Evolutionary conservation across 345 rosid species (phyloP).

Genomic region (Diplotaxis tenuifolia): DNA sequence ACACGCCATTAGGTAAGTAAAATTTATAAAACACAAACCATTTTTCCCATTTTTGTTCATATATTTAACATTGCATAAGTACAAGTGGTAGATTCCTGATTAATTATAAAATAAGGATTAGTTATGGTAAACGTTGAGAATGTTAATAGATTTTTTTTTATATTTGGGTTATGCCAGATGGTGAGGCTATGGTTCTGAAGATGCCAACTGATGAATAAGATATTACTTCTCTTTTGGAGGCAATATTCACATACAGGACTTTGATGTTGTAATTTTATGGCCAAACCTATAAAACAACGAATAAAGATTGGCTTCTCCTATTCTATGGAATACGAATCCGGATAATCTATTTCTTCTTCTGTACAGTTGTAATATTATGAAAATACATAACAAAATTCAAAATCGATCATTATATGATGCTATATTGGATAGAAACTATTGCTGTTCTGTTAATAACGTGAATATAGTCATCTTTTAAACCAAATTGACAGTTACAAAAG

Average conservation of each 20-base stretch:
- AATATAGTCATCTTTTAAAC: no score
- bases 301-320: conserved; percentile 17
- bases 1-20: conserved; percentile 53
- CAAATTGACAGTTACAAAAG: no score
- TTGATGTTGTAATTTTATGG: conserved; percentile 18
- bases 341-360: not conserved
- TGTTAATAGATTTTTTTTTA: not conserved
- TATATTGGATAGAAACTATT: not conserved
- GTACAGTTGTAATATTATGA: not conserved
- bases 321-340: not conserved
- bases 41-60: not conserved
- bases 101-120: not conserved
- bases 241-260: conserved; percentile 18
- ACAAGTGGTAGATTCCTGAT: not conserved
- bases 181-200: conserved; percentile 28
- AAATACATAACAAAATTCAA: not conserved
- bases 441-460: not conserved
- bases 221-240: not conserved
- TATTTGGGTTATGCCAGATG: conserved; percentile 12
- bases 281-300: conserved; percentile 14
- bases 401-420: not conserved
- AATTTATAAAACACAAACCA: not conserved
- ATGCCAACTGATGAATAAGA: conserved; percentile 30
- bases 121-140: not conserved
- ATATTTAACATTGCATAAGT: not conserved